phyloP scores from a whole-genome alignment of 768 basidiomycete genomes.

The Tricholoma sp. region DNA sequence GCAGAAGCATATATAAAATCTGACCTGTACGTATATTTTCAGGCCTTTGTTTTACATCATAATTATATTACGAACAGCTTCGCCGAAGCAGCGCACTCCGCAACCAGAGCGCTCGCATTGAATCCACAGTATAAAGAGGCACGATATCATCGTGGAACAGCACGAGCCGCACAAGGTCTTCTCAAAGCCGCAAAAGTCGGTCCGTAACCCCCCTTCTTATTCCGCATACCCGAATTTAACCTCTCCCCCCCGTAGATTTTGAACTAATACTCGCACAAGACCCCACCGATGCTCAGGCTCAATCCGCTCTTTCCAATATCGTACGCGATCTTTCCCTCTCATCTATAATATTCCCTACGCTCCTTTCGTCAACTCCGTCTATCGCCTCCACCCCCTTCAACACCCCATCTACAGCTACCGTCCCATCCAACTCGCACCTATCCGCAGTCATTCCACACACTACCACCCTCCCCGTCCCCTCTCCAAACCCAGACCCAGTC shows the following conservation, averaged over 20 bases:
- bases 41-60: not conserved
- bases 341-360: not conserved
- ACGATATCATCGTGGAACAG: slow-evolving; percentile 14
- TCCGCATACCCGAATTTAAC: not conserved
- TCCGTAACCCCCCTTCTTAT: slow-evolving; percentile 3
- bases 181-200: slow-evolving; percentile 22
- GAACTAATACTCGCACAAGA: slow-evolving; percentile 28
- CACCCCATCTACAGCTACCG: not conserved
- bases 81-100: slow-evolving; percentile 16
- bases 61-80: slow-evolving; percentile 3
- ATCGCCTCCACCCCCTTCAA: not conserved
- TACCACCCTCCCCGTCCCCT: not conserved
- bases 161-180: slow-evolving; percentile 18
- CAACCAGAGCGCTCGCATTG: slow-evolving; percentile 18
- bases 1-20: slow-evolving; percentile 10
- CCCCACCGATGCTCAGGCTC: slow-evolving; percentile 21
- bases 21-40: slow-evolving; percentile 10
- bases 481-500: slow-evolving; percentile 4
- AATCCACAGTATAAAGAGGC: slow-evolving; percentile 16
- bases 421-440: not conserved
- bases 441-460: not conserved
- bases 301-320: slow-evolving; percentile 17
- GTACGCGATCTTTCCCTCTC: not conserved
- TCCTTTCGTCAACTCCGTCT: not conserved
- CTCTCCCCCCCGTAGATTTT: slow-evolving; percentile 22